A percentile compares a stretch with the other conserved stretches of the same genome.
phyloP scores from a whole-genome alignment of 139 green algal species.

The Tetradesmus obliquus region DNA sequence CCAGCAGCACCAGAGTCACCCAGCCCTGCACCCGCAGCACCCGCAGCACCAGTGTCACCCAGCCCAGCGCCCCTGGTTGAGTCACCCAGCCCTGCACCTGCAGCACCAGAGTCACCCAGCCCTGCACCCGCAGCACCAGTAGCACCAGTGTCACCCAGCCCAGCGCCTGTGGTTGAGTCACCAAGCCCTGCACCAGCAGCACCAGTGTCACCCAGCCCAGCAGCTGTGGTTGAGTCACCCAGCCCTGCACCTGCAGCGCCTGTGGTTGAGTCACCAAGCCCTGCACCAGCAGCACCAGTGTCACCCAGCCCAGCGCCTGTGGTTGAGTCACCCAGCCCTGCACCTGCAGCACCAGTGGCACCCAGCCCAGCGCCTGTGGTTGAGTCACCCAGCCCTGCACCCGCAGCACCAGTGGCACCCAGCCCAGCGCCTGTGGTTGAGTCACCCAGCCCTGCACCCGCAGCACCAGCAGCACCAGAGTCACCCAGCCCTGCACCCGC shows the following conservation, averaged over 20 bases:
- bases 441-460: not conserved
- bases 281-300: not conserved
- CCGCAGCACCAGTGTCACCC: too few species aligned
- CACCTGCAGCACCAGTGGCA: conserved; percentile 7
- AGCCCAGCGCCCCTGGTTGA: too few species aligned
- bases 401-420: not conserved
- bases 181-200: not conserved
- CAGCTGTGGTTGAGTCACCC: not conserved
- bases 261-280: not conserved
- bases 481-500: not conserved
- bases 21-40: not conserved
- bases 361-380: not conserved
- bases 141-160: not conserved
- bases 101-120: not conserved
- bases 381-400: not conserved
- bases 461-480: not conserved
- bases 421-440: not conserved
- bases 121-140: not conserved
- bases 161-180: not conserved
- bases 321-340: not conserved
- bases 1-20: not conserved
- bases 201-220: not conserved
- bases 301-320: not conserved
- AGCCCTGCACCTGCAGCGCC: not conserved
- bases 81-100: not conserved